Conservation (phyloP, 352 stramenopile species). For the Halophytophthora batemanensis region DNA sequence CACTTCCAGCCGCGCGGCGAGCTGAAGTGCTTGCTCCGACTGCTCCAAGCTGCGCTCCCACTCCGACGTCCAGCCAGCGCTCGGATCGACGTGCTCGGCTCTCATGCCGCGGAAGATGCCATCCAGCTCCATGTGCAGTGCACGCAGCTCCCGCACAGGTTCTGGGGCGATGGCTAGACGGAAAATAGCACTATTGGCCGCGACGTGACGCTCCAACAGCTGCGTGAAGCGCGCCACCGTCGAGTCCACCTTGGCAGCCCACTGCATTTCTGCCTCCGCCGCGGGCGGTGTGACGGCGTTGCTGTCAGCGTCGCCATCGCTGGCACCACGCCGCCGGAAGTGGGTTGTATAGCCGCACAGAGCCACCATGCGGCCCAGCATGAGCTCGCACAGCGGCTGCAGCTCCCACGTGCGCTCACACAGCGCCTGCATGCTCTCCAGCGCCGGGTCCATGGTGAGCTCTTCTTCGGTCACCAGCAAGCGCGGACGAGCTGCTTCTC, state of each 20-base stretch:
- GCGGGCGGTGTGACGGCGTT: no score
- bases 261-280: constrained; percentile 14
- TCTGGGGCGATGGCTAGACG: constrained; percentile 33
- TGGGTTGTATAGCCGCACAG: constrained; percentile 34
- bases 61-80: constrained; percentile 36
- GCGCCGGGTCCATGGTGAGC: constrained; percentile 24
- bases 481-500: constrained; percentile 1
- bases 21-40: constrained; percentile 43
- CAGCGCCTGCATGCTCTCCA: constrained; percentile 22
- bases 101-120: constrained; percentile 28
- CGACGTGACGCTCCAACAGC: constrained; percentile 26
- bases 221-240: constrained; percentile 26
- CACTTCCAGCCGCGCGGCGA: constrained; percentile 23
- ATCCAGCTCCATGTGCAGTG: constrained; percentile 37
- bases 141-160: constrained; percentile 30
- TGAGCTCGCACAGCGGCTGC: constrained; percentile 29
- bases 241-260: constrained; percentile 23
- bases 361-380: constrained; percentile 28
- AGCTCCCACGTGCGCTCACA: constrained; percentile 31
- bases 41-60: constrained; percentile 45
- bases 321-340: constrained; percentile 17
- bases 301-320: constrained; percentile 11
- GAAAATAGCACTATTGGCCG: constrained; percentile 27
- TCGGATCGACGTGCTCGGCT: constrained; percentile 49
- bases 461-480: constrained; percentile 8